A percentile compares a stretch with the other conserved stretches of the same genome.
Evolutionary conservation across 257 asterid genomes (phyloP).

Genomic region (Scutellaria baicalensis): DNA sequence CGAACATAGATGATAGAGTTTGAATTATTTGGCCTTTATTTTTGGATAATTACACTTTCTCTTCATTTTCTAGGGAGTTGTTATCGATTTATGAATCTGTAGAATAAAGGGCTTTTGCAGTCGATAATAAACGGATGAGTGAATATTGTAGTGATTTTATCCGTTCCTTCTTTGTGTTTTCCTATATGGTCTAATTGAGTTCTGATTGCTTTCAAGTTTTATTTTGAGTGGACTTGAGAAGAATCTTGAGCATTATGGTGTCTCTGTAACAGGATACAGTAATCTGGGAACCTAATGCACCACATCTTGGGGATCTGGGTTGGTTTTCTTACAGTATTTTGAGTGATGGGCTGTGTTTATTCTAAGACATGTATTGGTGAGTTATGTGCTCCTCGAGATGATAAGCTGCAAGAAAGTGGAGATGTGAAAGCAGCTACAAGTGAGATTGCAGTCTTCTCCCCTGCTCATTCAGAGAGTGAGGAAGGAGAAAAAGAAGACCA

Average conservation of each 20-base stretch:
- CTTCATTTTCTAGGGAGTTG: background rate
- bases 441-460: constrained; percentile 53
- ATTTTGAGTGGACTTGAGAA: background rate
- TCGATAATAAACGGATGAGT: background rate
- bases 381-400: constrained; percentile 67
- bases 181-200: background rate
- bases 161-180: background rate
- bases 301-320: constrained; percentile 19
- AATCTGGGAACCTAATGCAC: constrained; percentile 34
- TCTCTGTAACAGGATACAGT: constrained; percentile 4
- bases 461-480: constrained; percentile 43
- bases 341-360: constrained; percentile 87
- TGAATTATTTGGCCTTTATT: background rate
- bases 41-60: background rate
- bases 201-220: constrained; percentile 8
- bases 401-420: constrained; percentile 38
- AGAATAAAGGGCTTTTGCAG: background rate
- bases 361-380: constrained; percentile 85
- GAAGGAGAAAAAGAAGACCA: constrained; percentile 58
- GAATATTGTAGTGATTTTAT: background rate
- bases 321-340: constrained; percentile 28
- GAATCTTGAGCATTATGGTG: constrained; percentile 6
- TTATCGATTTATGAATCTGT: background rate
- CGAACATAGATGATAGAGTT: background rate
- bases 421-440: constrained; percentile 37